Evolutionary conservation across 306 rosid genomes (phyloP), one percentile per base, ranked within the genome.

Genomic region (Vachellia collinsii): DNA sequence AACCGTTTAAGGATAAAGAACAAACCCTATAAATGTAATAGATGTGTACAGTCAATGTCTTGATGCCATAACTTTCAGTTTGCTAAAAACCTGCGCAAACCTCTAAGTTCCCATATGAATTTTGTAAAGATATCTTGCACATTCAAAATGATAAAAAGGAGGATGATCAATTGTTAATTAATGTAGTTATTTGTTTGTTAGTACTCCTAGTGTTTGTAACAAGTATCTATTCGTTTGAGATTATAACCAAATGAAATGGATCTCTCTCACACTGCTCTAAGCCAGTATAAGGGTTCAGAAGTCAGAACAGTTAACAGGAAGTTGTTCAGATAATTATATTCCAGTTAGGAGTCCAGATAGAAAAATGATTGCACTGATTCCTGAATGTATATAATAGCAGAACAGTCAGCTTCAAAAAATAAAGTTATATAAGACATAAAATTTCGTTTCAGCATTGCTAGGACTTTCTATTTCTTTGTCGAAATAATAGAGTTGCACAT

Each of bases 381-480:
- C 37, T 37, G 16, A 54, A 74, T 4, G n/a, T 36, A 73, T n/a
- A n/a, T 37, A 51, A 38, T 12, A 74, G 65, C 42, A 20, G 41
- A 59, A 75, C 8, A 41, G 19, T 3, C 22, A 50, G 25, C 43
- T 58, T 62, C 20, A 61, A n/a, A 36, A n/a, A 79, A 47, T 2
- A 4, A 50, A 19, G 42, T 12, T 16, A 37, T 47, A 64, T 8
- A 47, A 46, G 20, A n/a, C 4, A 38, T 56, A 56, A 11, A 38
- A 38, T 54, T 2, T 22, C 68, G 20, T 38, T 74, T 20, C 39
- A 82, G 34, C 61, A 10, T 61, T 53, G 42, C 14, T 42, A 53
- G 75, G 41, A 72, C 23, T 50, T 59, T n/a, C 10, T 72, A 14
- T 42, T 56, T 48, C 74, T 70, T 69, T 56, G 39, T 53, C n/a